Conservation (phyloP, 495 filamentous ascomycete genomes). For the Friedmanniomyces simplex region DNA sequence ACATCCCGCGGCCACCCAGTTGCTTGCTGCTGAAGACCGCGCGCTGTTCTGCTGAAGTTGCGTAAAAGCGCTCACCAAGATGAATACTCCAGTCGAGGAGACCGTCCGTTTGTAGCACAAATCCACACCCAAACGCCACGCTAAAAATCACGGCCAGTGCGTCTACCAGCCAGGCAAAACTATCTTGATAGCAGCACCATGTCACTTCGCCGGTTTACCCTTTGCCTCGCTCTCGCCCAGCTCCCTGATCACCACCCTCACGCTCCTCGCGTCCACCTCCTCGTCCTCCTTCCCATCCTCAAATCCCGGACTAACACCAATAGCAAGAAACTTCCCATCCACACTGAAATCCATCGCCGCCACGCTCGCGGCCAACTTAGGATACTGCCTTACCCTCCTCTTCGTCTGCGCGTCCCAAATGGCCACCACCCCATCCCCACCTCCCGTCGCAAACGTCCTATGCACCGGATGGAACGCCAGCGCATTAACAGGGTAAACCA, state of each 20-base stretch:
- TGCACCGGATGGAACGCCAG: conserved; percentile 83
- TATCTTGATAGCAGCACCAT: neutral
- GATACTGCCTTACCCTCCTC: conserved; percentile 82
- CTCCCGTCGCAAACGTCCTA: conserved; percentile 87
- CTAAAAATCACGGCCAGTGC: neutral
- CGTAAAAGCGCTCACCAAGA: no score
- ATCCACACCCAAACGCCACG: neutral
- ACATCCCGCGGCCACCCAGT: no score
- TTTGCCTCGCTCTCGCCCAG: conserved; percentile 79
- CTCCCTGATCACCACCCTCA: conserved; percentile 72
- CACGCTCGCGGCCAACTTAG: conserved; percentile 67
- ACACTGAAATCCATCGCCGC: conserved; percentile 63
- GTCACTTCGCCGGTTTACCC: conserved; percentile 44
- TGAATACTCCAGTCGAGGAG: no score
- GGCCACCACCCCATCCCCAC: conserved; percentile 88
- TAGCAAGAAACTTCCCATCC: conserved; percentile 73
- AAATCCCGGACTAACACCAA: conserved; percentile 81
- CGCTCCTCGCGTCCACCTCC: conserved; percentile 49
- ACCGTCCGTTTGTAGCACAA: no score
- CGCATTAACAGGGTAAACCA: conserved; percentile 92
- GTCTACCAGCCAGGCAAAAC: neutral
- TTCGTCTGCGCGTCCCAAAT: conserved; percentile 93
- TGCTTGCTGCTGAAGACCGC: no score
- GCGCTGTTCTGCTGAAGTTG: no score
- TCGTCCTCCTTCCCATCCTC: conserved; percentile 81